Percentiles rank a stretch among this genome's conserved stretches.
phyloP scores from a whole-genome alignment of 177 flowering plant species.

The Vitis hybrid region DNA sequence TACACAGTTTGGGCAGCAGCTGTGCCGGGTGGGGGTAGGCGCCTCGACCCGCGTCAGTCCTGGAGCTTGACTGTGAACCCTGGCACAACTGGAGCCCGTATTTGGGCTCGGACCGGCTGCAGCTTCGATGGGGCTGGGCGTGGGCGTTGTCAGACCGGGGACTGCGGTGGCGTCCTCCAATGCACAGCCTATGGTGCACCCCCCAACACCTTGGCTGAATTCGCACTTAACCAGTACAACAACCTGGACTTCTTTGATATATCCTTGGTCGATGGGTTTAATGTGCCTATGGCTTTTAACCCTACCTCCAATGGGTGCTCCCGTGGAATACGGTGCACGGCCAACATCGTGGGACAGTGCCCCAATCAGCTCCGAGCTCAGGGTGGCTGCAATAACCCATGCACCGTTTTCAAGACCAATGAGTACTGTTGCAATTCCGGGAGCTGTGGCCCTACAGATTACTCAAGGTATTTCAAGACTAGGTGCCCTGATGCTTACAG shows the following conservation, averaged over 20 bases:
- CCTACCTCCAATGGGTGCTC: conserved; percentile 11
- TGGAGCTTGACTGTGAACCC: neutral
- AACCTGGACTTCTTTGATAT: conserved; percentile 27
- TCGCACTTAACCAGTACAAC: conserved; percentile 19
- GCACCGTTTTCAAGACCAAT: conserved; percentile 24
- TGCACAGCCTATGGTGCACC: conserved; percentile 19
- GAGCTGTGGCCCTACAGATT: conserved; percentile 20
- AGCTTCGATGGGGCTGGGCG: conserved; percentile 11
- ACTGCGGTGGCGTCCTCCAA: conserved; percentile 19
- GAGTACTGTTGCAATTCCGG: conserved; percentile 20
- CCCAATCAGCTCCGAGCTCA: conserved; percentile 16
- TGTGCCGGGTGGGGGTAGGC: conserved; percentile 35
- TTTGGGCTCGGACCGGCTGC: conserved; percentile 27
- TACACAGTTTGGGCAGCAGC: conserved; percentile 60
- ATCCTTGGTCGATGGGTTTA: conserved; percentile 26
- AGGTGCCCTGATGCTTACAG: too few relatives aligned
- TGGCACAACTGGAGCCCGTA: conserved; percentile 18
- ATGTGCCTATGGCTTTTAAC: conserved; percentile 24
- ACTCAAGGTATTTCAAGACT: neutral
- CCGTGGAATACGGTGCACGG: conserved; percentile 11
- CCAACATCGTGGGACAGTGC: conserved; percentile 25
- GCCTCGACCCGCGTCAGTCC: conserved; percentile 7
- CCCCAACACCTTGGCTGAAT: conserved; percentile 32
- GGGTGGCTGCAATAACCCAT: conserved; percentile 25
- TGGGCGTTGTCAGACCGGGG: conserved; percentile 12